Conservation (phyloP, 192 early-diverging fungal genomes). For the Podila verticillata region DNA sequence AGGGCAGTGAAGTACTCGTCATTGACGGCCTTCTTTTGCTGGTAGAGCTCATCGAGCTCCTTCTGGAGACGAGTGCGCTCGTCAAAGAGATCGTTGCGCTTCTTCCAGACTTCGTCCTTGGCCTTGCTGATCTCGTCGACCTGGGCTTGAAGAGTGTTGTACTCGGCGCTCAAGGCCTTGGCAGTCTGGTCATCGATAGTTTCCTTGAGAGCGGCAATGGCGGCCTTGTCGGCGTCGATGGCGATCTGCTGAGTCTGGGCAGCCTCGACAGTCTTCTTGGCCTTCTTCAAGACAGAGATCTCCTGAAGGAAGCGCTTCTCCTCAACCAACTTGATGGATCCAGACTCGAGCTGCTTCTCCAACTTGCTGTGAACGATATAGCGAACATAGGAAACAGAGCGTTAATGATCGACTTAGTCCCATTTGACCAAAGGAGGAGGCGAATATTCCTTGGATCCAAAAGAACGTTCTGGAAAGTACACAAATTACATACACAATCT, state of each 20-base stretch:
- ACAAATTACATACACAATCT: constrained; percentile 67
- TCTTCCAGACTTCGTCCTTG: constrained; percentile 69
- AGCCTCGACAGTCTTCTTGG: constrained; percentile 75
- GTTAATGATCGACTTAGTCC: too few species aligned
- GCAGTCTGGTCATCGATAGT: constrained; percentile 73
- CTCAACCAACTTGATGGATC: constrained; percentile 80
- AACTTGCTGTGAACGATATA: constrained; percentile 60
- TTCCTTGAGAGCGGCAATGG: constrained; percentile 73
- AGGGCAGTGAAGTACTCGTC: constrained; percentile 77
- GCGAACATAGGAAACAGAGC: not conserved
- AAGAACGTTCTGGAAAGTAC: not conserved
- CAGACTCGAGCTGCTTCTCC: constrained; percentile 83
- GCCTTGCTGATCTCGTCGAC: constrained; percentile 71
- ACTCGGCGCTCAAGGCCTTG: constrained; percentile 72
- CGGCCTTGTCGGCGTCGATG: constrained; percentile 65
- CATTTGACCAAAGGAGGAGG: too few species aligned
- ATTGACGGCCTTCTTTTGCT: constrained; percentile 71
- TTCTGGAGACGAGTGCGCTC: constrained; percentile 78
- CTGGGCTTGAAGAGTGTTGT: constrained; percentile 76
- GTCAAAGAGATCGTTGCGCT: constrained; percentile 72
- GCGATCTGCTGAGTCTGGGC: constrained; percentile 63
- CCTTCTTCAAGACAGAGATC: constrained; percentile 80
- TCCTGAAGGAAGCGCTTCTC: constrained; percentile 91
- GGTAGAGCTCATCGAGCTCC: constrained; percentile 75
- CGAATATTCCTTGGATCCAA: too few species aligned